Percentiles rank a stretch among this genome's conserved stretches.
Conservation (phyloP, 805 yeast genomes). For the Wickerhamiella azyma region DNA sequence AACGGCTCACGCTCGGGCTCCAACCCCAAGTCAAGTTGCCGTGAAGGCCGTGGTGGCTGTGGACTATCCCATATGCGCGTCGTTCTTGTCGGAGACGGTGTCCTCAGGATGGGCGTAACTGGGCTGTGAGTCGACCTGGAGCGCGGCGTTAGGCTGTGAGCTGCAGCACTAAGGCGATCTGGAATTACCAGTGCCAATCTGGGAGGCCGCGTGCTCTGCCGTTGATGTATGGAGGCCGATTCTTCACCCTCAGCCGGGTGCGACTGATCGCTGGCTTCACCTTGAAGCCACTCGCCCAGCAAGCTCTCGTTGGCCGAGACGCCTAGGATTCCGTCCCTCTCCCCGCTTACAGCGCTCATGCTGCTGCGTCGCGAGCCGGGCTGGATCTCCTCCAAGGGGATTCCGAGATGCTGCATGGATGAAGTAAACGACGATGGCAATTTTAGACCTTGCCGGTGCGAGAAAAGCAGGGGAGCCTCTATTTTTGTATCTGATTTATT, state of each 20-base stretch:
- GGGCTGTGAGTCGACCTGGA: not conserved
- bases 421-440: not conserved
- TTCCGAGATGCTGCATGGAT: slow-evolving; percentile 7
- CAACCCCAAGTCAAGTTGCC: not conserved
- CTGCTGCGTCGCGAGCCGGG: not conserved
- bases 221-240: not conserved
- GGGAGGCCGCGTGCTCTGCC: not conserved
- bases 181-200: not conserved
- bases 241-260: not conserved
- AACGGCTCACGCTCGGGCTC: not conserved
- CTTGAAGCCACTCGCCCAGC: slow-evolving; percentile 4
- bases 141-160: not conserved
- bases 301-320: slow-evolving; percentile 2
- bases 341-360: not conserved
- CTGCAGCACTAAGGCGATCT: not conserved
- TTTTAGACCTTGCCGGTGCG: too few relatives aligned
- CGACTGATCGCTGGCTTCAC: not conserved
- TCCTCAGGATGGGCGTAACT: not conserved
- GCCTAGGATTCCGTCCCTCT: slow-evolving; percentile 6
- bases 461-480: too few relatives aligned
- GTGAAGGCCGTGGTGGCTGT: not conserved
- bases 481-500: too few relatives aligned
- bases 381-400: slow-evolving; percentile 3
- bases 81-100: not conserved
- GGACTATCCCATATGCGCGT: not conserved